Evolutionary conservation across 441 rosid species (phyloP).

Genomic region (Erodium chrysanthum): DNA sequence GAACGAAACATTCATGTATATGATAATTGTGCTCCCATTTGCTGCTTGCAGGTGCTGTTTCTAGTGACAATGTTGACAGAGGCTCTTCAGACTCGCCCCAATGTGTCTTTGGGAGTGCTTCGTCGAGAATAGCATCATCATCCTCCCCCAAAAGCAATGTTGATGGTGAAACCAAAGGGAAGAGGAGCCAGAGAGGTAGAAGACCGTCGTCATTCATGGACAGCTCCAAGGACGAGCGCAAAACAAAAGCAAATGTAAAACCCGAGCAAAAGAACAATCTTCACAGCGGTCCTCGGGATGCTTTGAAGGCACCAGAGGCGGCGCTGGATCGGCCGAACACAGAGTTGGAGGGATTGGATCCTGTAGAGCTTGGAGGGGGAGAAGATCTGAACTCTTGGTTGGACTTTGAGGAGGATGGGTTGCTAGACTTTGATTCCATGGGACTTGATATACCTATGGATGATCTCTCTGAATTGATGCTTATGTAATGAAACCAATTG

Average conservation of each 20-base stretch:
- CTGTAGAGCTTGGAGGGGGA: constrained; percentile 21
- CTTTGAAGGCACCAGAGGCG: not conserved
- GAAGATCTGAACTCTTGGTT: constrained; percentile 36
- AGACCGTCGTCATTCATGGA: constrained; percentile 18
- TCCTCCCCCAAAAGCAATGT: constrained; percentile 21
- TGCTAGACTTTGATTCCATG: constrained; percentile 34
- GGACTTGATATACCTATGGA: constrained; percentile 45
- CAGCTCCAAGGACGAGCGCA: constrained; percentile 29
- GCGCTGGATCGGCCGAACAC: not conserved
- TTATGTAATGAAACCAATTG: constrained; percentile 14
- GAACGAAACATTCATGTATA: too few relatives aligned
- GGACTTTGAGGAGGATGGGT: constrained; percentile 35
- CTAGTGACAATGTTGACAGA: constrained; percentile 14
- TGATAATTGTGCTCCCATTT: constrained; percentile 4
- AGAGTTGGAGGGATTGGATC: constrained; percentile 32
- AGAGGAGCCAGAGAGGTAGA: constrained; percentile 52
- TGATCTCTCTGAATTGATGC: constrained; percentile 40
- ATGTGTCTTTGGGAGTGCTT: constrained; percentile 27
- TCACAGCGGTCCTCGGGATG: constrained; percentile 12
- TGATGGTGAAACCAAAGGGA: constrained; percentile 42
- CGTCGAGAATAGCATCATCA: constrained; percentile 27
- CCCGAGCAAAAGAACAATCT: constrained; percentile 37
- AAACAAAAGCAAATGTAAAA: constrained; percentile 30
- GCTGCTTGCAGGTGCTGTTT: constrained; percentile 25
- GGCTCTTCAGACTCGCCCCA: constrained; percentile 9